Conservation (phyloP, 1,284 basidiomycete species). For the Vanrija sp. region DNA sequence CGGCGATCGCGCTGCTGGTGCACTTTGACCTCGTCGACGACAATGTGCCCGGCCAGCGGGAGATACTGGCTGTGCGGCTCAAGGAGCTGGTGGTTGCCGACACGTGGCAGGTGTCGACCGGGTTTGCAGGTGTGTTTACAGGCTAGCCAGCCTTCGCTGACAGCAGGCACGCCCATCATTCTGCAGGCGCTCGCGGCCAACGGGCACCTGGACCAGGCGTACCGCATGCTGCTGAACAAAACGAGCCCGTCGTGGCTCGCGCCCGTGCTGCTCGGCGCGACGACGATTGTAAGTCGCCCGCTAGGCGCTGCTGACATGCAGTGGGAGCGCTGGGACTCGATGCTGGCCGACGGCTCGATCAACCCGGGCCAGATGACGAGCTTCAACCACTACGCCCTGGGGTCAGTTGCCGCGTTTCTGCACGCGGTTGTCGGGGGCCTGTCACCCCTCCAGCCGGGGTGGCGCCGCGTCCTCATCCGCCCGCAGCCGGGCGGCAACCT, state of each 20-base stretch:
- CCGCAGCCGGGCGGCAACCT: slow-evolving; percentile 21
- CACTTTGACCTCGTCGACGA: slow-evolving; percentile 8
- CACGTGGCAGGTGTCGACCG: slow-evolving; percentile 14
- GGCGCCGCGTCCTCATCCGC: slow-evolving; percentile 11
- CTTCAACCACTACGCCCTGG: slow-evolving; percentile 26
- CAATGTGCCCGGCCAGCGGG: neutral
- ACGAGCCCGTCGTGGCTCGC: slow-evolving; percentile 26
- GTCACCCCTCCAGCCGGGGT: slow-evolving; percentile 12
- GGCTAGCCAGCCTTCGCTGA: neutral
- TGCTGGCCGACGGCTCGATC: slow-evolving; percentile 22
- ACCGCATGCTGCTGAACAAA: slow-evolving; percentile 27
- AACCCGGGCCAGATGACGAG: slow-evolving; percentile 26
- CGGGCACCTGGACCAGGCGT: slow-evolving; percentile 18
- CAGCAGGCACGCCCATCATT: slow-evolving; percentile 21
- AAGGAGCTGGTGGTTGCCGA: slow-evolving; percentile 9
- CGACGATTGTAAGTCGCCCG: slow-evolving; percentile 13
- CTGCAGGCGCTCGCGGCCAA: slow-evolving; percentile 18
- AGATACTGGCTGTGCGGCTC: slow-evolving; percentile 5
- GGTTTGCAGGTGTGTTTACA: slow-evolving; percentile 14
- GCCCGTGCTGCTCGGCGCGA: slow-evolving; percentile 24
- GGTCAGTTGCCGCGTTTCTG: slow-evolving; percentile 17
- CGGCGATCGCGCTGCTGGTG: slow-evolving; percentile 9
- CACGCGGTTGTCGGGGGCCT: slow-evolving; percentile 19
- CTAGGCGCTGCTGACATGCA: neutral
- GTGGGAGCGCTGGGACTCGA: slow-evolving; percentile 27